These are phyloP conservation scores for Falciphora oryzae DNA, from an alignment of 2,329 filamentous ascomycete species.

Conservation along the genomic window DNA sequence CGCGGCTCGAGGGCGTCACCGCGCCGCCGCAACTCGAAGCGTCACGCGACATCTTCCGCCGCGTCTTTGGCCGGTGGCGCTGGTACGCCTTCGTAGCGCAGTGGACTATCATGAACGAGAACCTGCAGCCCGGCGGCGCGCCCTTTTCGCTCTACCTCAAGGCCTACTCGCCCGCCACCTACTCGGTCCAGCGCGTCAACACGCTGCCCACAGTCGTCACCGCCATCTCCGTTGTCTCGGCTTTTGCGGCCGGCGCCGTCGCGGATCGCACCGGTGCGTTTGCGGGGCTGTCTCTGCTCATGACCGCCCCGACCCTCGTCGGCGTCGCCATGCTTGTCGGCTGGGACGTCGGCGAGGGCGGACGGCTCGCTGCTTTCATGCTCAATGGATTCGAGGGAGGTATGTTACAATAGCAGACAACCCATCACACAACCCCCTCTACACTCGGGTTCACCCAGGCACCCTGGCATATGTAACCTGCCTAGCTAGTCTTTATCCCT, in stretches of 20 bases:
- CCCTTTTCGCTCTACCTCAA: constrained; percentile 11
- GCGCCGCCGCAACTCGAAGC: constrained; percentile 24
- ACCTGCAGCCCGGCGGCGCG: no score
- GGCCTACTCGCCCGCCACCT: constrained; percentile 18
- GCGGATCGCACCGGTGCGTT: not conserved
- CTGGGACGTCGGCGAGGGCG: not conserved
- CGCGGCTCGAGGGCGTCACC: constrained; percentile 20
- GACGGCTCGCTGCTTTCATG: not conserved
- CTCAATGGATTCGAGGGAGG: not conserved
- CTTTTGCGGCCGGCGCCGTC: constrained; percentile 15
- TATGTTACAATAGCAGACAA: not conserved
- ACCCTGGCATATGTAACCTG: no score
- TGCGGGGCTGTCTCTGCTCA: not conserved
- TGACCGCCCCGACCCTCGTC: not conserved
- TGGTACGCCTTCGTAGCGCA: constrained; percentile 29
- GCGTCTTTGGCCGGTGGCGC: constrained; percentile 33
- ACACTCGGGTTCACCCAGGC: no score
- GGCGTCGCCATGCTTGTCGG: not conserved
- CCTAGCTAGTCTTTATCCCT: no score
- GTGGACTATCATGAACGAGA: constrained; percentile 21
- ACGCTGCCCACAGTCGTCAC: constrained; percentile 34
- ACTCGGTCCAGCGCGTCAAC: constrained; percentile 34
- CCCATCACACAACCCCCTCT: no score
- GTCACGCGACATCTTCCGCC: constrained; percentile 32
- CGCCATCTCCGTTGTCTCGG: constrained; percentile 31